Conservation (phyloP, 495 filamentous ascomycete species). For the Massariosphaeria phaeospora region DNA sequence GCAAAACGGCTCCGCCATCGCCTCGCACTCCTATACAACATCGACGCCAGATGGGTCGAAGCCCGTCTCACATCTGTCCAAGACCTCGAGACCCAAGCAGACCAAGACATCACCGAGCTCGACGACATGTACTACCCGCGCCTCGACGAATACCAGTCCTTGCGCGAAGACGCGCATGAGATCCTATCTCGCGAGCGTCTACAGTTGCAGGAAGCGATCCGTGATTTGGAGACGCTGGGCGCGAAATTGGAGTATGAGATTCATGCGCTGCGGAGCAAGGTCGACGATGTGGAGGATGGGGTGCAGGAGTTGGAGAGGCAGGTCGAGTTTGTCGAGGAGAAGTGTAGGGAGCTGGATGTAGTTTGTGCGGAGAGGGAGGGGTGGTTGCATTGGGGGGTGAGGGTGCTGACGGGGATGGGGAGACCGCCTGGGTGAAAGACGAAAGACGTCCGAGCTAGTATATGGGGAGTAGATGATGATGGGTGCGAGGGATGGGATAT, state of each 20-base stretch:
- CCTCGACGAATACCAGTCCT: slow-evolving; percentile 56
- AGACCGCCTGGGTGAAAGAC: slow-evolving; percentile 31
- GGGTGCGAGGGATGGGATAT: too few species aligned
- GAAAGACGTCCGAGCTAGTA: too few species aligned
- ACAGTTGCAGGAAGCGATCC: slow-evolving; percentile 65
- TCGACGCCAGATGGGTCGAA: slow-evolving; percentile 62
- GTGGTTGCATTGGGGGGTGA: slow-evolving; percentile 51
- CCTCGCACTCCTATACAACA: slow-evolving; percentile 47
- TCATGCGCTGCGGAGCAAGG: slow-evolving; percentile 68
- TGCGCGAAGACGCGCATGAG: slow-evolving; percentile 62
- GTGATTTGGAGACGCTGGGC: slow-evolving; percentile 74
- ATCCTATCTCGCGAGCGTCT: slow-evolving; percentile 62
- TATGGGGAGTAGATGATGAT: too few species aligned
- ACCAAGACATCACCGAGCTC: slow-evolving; percentile 59
- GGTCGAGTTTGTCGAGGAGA: slow-evolving; percentile 70
- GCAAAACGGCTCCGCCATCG: slow-evolving; percentile 53
- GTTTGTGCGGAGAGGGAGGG: slow-evolving; percentile 23
- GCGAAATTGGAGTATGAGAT: slow-evolving; percentile 96
- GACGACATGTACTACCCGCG: slow-evolving; percentile 64
- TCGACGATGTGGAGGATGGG: slow-evolving; percentile 83
- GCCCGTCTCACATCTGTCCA: slow-evolving; percentile 59
- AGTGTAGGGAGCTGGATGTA: slow-evolving; percentile 62
- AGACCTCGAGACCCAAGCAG: slow-evolving; percentile 55
- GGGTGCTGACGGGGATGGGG: slow-evolving; percentile 56
- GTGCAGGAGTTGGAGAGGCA: slow-evolving; percentile 74